Evolutionary conservation across 2,329 filamentous ascomycete species (phyloP), one percentile per base, ranked within the genome.

Genomic region (Calonectria pteridis): DNA sequence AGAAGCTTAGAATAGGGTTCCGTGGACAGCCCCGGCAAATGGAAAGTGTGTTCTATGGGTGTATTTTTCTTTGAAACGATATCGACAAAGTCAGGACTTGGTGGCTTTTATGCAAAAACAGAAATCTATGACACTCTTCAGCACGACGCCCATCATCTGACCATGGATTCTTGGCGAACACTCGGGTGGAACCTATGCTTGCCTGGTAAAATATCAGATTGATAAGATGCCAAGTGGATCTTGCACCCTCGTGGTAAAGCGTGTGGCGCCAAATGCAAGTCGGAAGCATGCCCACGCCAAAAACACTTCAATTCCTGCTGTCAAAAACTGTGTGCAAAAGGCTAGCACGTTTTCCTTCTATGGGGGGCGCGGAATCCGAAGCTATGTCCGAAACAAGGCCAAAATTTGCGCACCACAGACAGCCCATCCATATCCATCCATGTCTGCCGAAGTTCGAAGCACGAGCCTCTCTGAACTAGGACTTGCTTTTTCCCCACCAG

Each of bases 161-260:
- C 23, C 33, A 62, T 37, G 11, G 13, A 7, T 20, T 28, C 33
- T 40, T 40, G 37, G 26, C 35, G 40, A 37, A 6, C 33, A 40
- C 53, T 14, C 31, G 3, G n/a, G 55, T 40, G 55, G 55, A 28
- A 35, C 35, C 55, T 11, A n/a, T 37, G 18, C 55, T 10, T 40
- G 55, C 16, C 16, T n/a, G 23, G 55, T 37, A 14, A 59, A 59
- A 37, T 37, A 59, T 59, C 55, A 62, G 55, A 62, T 62, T 62
- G 55, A 62, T 62, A 62, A 62, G 55, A 62, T 62, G 55, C 33
- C 33, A n/a, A 23, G 55, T 40, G 33, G 55, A 37, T 29, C 55
- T 26, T 28, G 26, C 9, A 20, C 23, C 23, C n/a, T 62, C 35
- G 33, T 33, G 53, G 31, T 9, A 29, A 28, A 18, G 29, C 23